Evolutionary conservation across 441 rosid species (phyloP).

Genomic region (Isatis lusitanica): DNA sequence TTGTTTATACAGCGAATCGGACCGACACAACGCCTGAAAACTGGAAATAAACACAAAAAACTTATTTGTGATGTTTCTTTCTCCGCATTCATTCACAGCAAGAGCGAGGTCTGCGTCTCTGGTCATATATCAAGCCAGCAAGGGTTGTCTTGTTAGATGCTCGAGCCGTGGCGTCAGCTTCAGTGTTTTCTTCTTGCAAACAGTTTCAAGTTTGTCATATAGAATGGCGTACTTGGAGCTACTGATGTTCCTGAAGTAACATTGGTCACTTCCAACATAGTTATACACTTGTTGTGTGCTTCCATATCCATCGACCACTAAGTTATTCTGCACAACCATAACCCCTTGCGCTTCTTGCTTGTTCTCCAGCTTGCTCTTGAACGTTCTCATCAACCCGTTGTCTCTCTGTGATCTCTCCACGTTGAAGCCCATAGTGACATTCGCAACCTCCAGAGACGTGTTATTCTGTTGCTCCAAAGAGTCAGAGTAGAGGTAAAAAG

Average conservation of each 20-base stretch:
- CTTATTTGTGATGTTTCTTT: not conserved
- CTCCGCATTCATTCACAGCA: not conserved
- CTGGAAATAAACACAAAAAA: not conserved
- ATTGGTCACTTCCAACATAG: constrained; percentile 44
- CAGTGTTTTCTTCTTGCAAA: constrained; percentile 39
- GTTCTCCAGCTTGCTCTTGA: constrained; percentile 43
- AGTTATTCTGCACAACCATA: constrained; percentile 53
- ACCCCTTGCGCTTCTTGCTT: constrained; percentile 59
- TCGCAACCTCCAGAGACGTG: constrained; percentile 35
- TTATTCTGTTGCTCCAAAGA: constrained; percentile 40
- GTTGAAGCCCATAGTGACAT: constrained; percentile 59
- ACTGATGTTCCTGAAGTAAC: constrained; percentile 80
- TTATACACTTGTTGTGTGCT: constrained; percentile 64
- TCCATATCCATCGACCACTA: constrained; percentile 53
- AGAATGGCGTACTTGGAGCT: constrained; percentile 77
- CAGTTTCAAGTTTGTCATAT: constrained; percentile 44
- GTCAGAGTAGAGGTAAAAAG: constrained; percentile 39
- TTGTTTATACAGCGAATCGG: not conserved
- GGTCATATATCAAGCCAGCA: constrained; percentile 23
- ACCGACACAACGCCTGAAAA: constrained; percentile 1
- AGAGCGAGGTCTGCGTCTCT: not conserved
- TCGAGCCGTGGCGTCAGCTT: constrained; percentile 20
- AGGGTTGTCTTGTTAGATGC: constrained; percentile 3
- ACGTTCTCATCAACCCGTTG: constrained; percentile 21
- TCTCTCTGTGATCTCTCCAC: constrained; percentile 44